Evolutionary conservation across 495 filamentous ascomycete genomes (phyloP).

Genomic region (Penicillium maclennaniae): DNA sequence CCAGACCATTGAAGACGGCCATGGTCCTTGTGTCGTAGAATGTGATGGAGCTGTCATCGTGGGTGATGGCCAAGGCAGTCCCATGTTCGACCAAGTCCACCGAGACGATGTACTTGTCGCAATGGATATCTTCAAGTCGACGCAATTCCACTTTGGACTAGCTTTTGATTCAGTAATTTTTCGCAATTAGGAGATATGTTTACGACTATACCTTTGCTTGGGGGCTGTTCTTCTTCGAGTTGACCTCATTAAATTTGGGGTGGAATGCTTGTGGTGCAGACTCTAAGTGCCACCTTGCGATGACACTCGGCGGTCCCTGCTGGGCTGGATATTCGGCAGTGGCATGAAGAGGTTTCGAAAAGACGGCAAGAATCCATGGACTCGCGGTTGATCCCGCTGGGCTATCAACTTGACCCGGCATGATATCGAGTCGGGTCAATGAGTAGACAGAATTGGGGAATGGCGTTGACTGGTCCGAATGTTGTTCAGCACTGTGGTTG

Average conservation of each 20-base stretch:
- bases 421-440: slow-evolving; percentile 63
- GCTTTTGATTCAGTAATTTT: slow-evolving; percentile 12
- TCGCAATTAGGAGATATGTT: not conserved
- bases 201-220: slow-evolving; percentile 33
- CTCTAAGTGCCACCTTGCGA: slow-evolving; percentile 76
- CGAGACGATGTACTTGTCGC: slow-evolving; percentile 65
- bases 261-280: slow-evolving; percentile 57
- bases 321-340: slow-evolving; percentile 49
- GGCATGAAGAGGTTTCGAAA: slow-evolving; percentile 54
- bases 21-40: slow-evolving; percentile 72
- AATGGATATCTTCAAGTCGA: slow-evolving; percentile 58
- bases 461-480: slow-evolving; percentile 26
- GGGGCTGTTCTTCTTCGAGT: slow-evolving; percentile 56
- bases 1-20: slow-evolving; percentile 56
- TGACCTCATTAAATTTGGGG: slow-evolving; percentile 69
- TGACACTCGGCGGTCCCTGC: slow-evolving; percentile 60
- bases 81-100: slow-evolving; percentile 62
- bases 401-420: slow-evolving; percentile 55
- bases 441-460: slow-evolving; percentile 46
- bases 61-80: slow-evolving; percentile 62
- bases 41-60: slow-evolving; percentile 72
- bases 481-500: slow-evolving; percentile 22
- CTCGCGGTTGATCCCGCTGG: slow-evolving; percentile 45
- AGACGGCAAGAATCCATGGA: slow-evolving; percentile 66
- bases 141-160: slow-evolving; percentile 60